Evolutionary conservation across 306 rosid species (phyloP).

Genomic region (Canavalia ensiformis): DNA sequence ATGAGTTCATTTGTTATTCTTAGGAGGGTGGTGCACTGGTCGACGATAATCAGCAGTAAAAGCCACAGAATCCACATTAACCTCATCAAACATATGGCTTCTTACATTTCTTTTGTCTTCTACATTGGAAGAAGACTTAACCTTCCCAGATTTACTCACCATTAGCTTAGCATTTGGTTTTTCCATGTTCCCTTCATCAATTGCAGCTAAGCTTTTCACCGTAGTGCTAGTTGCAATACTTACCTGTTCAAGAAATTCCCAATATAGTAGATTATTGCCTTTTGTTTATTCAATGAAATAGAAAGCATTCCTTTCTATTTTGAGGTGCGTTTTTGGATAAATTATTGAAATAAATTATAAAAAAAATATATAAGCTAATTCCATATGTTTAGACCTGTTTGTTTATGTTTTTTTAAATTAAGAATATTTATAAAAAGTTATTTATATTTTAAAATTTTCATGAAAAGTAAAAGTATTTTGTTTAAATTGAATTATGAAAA

Average conservation of each 20-base stretch:
- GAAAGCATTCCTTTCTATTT: neutral
- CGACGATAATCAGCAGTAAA: constrained; percentile 64
- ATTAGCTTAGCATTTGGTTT: constrained; percentile 10
- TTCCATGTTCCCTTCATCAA: constrained; percentile 25
- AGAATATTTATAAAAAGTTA: no score
- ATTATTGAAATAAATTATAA: no score
- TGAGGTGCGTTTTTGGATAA: no score
- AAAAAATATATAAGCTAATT: no score
- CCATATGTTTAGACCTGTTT: no score
- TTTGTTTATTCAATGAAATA: neutral
- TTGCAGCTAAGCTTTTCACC: constrained; percentile 37
- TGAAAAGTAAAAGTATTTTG: no score
- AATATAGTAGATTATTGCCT: neutral
- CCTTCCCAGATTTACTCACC: constrained; percentile 22
- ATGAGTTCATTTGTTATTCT: constrained; percentile 55
- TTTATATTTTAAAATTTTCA: no score
- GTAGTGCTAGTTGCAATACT: constrained; percentile 16
- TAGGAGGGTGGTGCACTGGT: constrained; percentile 70
- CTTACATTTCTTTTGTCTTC: constrained; percentile 30
- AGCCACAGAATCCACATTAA: constrained; percentile 49
- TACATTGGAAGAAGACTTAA: constrained; percentile 1
- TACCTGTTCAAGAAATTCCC: constrained; percentile 35
- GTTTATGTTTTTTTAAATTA: no score
- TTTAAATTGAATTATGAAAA: no score
- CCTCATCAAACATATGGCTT: constrained; percentile 40